Percentiles rank a stretch among this genome's conserved stretches.
phyloP scores from a whole-genome alignment of 305 asterid species.

The Fraxinus latifolia region DNA sequence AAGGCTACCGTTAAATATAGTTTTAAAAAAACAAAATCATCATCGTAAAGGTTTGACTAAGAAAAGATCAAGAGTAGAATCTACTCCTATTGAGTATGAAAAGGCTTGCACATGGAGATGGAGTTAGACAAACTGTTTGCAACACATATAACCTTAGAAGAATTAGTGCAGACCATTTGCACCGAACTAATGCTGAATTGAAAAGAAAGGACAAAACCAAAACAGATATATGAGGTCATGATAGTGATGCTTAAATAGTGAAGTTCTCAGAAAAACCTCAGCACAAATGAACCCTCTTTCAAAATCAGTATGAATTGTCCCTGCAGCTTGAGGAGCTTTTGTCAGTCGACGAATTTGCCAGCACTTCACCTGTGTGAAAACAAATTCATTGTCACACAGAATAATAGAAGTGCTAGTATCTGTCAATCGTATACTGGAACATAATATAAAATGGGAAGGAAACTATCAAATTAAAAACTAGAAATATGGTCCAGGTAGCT shows the following conservation, averaged over 20 bases:
- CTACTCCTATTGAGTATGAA: background rate
- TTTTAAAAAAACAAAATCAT: background rate
- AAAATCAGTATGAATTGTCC: slow-evolving; percentile 93
- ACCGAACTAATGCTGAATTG: background rate
- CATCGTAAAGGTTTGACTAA: background rate
- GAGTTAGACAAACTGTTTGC: background rate
- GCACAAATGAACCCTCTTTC: slow-evolving; percentile 97
- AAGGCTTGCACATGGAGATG: background rate
- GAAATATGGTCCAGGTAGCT: background rate
- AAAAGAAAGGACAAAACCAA: background rate
- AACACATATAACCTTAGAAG: background rate
- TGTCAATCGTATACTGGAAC: background rate
- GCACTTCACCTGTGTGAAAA: slow-evolving; percentile 74
- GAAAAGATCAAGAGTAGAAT: background rate
- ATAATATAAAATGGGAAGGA: background rate
- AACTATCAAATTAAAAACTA: background rate
- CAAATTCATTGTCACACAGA: slow-evolving; percentile 11
- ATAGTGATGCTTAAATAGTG: background rate
- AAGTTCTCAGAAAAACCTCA: slow-evolving; percentile 43
- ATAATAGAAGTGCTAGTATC: background rate
- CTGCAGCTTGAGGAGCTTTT: slow-evolving; percentile 99
- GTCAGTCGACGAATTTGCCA: slow-evolving; percentile 93
- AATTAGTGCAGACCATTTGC: background rate
- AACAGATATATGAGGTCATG: background rate
- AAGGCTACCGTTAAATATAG: background rate